These are phyloP conservation scores for Rhodomyrtus tomentosa DNA, from an alignment of 345 rosid species.

Conservation along the genomic window DNA sequence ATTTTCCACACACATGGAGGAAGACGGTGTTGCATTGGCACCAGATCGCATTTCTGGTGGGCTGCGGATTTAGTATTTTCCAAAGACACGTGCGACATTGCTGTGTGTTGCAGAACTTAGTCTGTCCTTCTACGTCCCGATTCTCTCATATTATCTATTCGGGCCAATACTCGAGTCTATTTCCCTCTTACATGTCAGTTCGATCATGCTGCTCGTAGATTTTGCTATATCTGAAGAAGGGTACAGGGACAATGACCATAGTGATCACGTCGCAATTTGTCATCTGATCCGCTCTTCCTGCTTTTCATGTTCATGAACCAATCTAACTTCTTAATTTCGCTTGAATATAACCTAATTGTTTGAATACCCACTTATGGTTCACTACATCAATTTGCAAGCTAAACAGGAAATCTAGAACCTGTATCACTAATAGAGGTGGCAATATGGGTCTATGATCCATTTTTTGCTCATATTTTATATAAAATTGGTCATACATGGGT, in stretches of 20 bases:
- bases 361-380: neutral
- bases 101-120: no score
- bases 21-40: neutral
- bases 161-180: neutral
- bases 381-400: neutral
- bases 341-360: neutral
- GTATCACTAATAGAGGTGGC: no score
- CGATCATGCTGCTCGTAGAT: neutral
- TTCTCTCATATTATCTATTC: neutral
- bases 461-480: no score
- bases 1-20: neutral
- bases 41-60: neutral
- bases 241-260: neutral
- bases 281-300: neutral
- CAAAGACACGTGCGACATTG: no score
- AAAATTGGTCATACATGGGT: no score
- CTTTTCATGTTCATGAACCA: neutral
- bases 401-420: neutral
- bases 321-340: neutral
- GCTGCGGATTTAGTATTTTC: neutral
- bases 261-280: neutral
- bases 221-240: neutral
- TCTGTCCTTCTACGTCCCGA: neutral
- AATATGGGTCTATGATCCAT: no score
- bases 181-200: neutral